Percentiles rank a stretch among this genome's conserved stretches.
phyloP scores from a whole-genome alignment of 148 eudicot species.

The Silene latifolia region DNA sequence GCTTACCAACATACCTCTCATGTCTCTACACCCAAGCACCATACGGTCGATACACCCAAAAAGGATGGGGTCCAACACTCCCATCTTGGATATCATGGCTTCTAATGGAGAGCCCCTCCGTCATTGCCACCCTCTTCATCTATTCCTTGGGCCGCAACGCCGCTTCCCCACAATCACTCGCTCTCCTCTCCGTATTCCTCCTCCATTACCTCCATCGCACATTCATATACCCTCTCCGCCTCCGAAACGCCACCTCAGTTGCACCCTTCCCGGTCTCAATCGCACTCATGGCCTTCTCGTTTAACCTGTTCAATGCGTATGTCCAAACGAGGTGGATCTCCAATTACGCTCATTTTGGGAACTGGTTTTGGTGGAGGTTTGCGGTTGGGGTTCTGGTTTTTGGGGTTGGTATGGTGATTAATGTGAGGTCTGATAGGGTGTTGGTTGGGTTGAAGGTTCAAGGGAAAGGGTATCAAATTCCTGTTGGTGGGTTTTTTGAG shows the following conservation, averaged over 20 bases:
- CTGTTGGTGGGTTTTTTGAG: slow-evolving; percentile 72
- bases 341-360: slow-evolving; percentile 41
- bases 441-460: slow-evolving; percentile 54
- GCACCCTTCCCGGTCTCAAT: slow-evolving; percentile 50
- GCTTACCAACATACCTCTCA: slow-evolving; percentile 41
- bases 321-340: slow-evolving; percentile 74
- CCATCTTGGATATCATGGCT: slow-evolving; percentile 74
- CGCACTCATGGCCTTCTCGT: slow-evolving; percentile 52
- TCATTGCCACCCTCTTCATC: slow-evolving; percentile 54
- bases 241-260: slow-evolving; percentile 24
- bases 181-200: slow-evolving; percentile 58
- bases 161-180: slow-evolving; percentile 32
- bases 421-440: slow-evolving; percentile 51
- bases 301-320: slow-evolving; percentile 60
- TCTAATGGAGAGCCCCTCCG: slow-evolving; percentile 79
- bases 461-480: slow-evolving; percentile 62
- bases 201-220: slow-evolving; percentile 81
- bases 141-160: slow-evolving; percentile 48
- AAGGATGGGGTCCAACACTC: slow-evolving; percentile 79
- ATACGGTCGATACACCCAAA: slow-evolving; percentile 69
- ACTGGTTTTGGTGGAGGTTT: slow-evolving; percentile 67
- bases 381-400: slow-evolving; percentile 50
- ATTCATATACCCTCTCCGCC: slow-evolving; percentile 59
- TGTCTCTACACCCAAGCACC: slow-evolving; percentile 70
- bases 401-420: slow-evolving; percentile 51